Base-by-base conservation (phyloP, 1,139 yeast genomes). In the Saccharomyces hybrid region DNA sequence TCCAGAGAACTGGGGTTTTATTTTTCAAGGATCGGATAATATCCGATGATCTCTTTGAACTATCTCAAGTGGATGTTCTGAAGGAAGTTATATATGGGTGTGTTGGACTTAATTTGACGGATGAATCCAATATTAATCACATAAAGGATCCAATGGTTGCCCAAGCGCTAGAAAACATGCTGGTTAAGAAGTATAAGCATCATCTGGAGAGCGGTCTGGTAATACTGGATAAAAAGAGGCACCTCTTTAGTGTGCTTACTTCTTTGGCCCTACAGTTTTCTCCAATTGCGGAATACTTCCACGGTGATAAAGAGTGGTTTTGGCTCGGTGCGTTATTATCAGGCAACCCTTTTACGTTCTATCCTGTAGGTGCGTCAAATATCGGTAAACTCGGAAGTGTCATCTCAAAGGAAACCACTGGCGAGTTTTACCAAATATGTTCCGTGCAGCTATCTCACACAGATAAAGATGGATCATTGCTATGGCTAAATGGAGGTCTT, bases 231-330 rank as follows among this genome's bases (percentile, higher is more conserved):
- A 77, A 76, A 55, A 63, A 62, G 9, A 67, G 66, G 21, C 84
- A 80, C 63, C 76, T 76, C 53, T 56, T 70, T 21, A 78, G 81
- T 0, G 54, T 78, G 49, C 58, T 79, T 32, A 73, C 75, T 71
- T 68, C 76, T 7, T 58, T 76, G 2, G 77, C 80, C 1, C 66
- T 81, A 32, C 64, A 62, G 21, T 62, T 66, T 44, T 54, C 59
- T 3, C 62, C 64, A 4, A 32, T 58, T 9, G 42, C 44, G 2
- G 38, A 51, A 9, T 61, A 59, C 24, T 54, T 78, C 9, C 78
- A 80, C 75, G 83, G 83, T 2, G 85, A 81, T 55, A 81, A 81
- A 60, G 84, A 81, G 59, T 70, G 78, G 63, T 80, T 79, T 62
- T 81, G 84, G 84, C 60, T 80, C 4, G 79, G 80, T 1, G 65